Conservation (phyloP, 1,284 basidiomycete species). For the Cryptococcus sp. region DNA sequence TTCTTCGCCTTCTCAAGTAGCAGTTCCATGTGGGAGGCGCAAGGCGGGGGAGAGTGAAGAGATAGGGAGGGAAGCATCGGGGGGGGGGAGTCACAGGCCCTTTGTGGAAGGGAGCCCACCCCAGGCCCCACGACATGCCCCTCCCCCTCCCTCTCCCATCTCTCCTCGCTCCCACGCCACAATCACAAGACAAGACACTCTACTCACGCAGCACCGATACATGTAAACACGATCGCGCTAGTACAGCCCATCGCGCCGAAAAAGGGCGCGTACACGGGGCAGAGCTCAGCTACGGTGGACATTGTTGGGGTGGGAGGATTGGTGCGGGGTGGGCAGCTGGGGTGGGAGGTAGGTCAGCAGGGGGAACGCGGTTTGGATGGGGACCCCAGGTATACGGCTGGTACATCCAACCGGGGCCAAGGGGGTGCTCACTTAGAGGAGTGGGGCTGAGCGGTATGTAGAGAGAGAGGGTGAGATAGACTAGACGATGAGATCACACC, state of each 20-base stretch:
- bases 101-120: background rate
- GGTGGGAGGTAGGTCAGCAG: background rate
- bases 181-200: background rate
- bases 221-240: conserved; percentile 94
- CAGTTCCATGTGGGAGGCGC: background rate
- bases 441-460: too few species aligned
- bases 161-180: background rate
- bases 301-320: conserved; percentile 48
- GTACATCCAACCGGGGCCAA: too few species aligned
- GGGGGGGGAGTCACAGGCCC: background rate
- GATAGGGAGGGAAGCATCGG: background rate
- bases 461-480: too few species aligned
- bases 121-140: background rate
- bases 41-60: background rate
- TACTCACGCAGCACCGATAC: conserved; percentile 54
- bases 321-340: background rate
- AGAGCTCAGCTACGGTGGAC: conserved; percentile 71
- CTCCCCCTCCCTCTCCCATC: background rate
- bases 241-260: conserved; percentile 98
- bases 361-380: background rate
- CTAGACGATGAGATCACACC: background rate
- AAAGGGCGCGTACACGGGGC: conserved; percentile 93
- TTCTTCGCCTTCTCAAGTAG: too few species aligned
- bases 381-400: too few species aligned
- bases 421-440: too few species aligned